Percentiles rank a stretch among this genome's conserved stretches.
These are phyloP conservation scores for Musa schizocarpa DNA, from an alignment of 176 grass and related monocot genomes.

Conservation along the genomic window DNA sequence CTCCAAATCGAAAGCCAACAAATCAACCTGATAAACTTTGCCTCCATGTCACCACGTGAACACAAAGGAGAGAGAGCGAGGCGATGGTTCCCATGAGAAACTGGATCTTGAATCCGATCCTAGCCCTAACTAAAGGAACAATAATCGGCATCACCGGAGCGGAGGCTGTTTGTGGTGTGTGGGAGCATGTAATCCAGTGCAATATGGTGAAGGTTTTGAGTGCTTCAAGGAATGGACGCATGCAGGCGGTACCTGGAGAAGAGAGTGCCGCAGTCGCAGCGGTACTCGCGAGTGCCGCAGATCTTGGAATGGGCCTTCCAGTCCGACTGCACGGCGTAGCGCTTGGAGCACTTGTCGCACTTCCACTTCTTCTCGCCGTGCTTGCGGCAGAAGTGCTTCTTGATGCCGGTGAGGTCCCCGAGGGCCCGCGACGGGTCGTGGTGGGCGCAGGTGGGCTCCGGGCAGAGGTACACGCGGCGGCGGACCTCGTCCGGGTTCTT, in stretches of 20 bases:
- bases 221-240: too few species aligned
- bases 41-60: too few species aligned
- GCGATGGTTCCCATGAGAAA: too few species aligned
- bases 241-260: conserved; percentile 64
- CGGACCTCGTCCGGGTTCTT: conserved; percentile 80
- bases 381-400: conserved; percentile 99
- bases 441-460: conserved; percentile 92
- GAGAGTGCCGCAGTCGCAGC: conserved; percentile 94
- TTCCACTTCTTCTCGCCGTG: conserved; percentile 99
- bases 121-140: too few species aligned
- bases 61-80: too few species aligned
- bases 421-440: conserved; percentile 81
- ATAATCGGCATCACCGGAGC: too few species aligned
- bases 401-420: conserved; percentile 90
- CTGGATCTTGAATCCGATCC: too few species aligned
- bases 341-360: conserved; percentile 97
- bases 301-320: conserved; percentile 99
- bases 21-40: too few species aligned
- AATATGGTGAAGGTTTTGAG: too few species aligned
- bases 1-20: too few species aligned
- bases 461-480: conserved; percentile 84
- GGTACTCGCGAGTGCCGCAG: conserved; percentile 95
- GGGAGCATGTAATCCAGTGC: too few species aligned
- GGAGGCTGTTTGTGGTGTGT: too few species aligned
- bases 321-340: conserved; percentile 94